phyloP scores from a whole-genome alignment of 2,329 filamentous ascomycete genomes.

The Clonostachys rhizophaga region DNA sequence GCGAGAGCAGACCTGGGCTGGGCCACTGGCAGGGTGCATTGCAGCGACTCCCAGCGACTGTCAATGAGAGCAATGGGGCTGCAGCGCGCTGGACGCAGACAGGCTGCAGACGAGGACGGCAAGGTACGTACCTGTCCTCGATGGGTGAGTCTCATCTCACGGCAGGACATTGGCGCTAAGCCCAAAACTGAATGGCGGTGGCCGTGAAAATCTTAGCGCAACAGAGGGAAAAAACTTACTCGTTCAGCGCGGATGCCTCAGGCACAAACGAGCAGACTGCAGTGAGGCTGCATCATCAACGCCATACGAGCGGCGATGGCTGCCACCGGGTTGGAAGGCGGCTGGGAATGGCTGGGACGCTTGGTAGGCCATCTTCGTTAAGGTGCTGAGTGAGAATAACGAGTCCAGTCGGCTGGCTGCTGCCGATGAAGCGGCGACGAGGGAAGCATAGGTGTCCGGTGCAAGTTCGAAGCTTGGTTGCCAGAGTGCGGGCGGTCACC shows the following conservation, averaged over 20 bases:
- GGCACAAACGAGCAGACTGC: conserved; percentile 3
- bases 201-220: conserved; percentile 24
- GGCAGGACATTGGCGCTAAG: conserved; percentile 21
- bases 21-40: background rate
- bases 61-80: background rate
- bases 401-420: too few relatives aligned
- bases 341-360: too few relatives aligned
- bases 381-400: too few relatives aligned
- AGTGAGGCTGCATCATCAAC: background rate
- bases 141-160: background rate
- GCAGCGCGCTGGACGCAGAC: background rate
- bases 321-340: background rate
- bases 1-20: too few relatives aligned
- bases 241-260: conserved; percentile 6
- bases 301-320: background rate
- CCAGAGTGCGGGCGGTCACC: too few relatives aligned
- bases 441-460: too few relatives aligned
- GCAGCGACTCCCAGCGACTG: background rate
- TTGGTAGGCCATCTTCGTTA: too few relatives aligned
- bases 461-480: too few relatives aligned
- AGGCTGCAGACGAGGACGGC: background rate
- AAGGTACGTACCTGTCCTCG: background rate
- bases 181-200: conserved; percentile 27
- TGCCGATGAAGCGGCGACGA: too few relatives aligned
- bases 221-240: background rate